A percentile compares a stretch with the other conserved stretches of the same genome.
phyloP scores from a whole-genome alignment of 2,329 filamentous ascomycete genomes.

The Westerdykella sp. region DNA sequence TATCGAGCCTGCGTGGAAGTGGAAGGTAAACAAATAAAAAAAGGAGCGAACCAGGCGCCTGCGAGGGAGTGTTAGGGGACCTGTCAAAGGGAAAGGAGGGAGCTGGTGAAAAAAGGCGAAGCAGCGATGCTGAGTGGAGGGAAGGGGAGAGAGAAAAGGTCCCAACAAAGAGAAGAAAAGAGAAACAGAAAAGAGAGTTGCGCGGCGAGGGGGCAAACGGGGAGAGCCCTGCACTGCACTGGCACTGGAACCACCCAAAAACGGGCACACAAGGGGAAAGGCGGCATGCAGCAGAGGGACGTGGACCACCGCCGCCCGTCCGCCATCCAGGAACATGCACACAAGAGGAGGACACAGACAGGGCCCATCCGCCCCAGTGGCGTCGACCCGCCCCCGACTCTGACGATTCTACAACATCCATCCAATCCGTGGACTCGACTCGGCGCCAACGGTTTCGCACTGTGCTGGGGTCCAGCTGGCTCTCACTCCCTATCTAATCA shows the following conservation, averaged over 20 bases:
- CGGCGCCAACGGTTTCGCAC: too few species aligned
- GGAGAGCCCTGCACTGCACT: slow-evolving; percentile 6
- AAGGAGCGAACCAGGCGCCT: slow-evolving; percentile 35
- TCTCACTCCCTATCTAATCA: too few species aligned
- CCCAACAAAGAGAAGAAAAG: neutral
- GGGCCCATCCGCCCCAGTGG: too few species aligned
- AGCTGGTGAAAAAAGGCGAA: slow-evolving; percentile 24
- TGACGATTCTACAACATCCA: too few species aligned
- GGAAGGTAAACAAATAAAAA: neutral
- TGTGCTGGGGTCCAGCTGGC: too few species aligned
- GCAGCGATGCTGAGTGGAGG: neutral
- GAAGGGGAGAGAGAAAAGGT: neutral
- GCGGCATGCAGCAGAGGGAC: too few species aligned
- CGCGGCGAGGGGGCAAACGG: neutral
- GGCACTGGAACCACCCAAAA: slow-evolving; percentile 4
- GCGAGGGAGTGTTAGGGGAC: slow-evolving; percentile 2
- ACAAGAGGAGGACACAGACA: too few species aligned
- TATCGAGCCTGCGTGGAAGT: slow-evolving; percentile 27
- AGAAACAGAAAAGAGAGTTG: too few species aligned
- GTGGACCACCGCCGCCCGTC: too few species aligned
- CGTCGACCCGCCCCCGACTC: too few species aligned
- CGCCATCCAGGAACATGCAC: too few species aligned
- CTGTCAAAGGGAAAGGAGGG: slow-evolving; percentile 13
- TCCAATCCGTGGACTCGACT: too few species aligned
- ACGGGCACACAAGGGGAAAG: slow-evolving; percentile 14